phyloP scores from a whole-genome alignment of 2,329 filamentous ascomycete species.

The Nemania sp. region DNA sequence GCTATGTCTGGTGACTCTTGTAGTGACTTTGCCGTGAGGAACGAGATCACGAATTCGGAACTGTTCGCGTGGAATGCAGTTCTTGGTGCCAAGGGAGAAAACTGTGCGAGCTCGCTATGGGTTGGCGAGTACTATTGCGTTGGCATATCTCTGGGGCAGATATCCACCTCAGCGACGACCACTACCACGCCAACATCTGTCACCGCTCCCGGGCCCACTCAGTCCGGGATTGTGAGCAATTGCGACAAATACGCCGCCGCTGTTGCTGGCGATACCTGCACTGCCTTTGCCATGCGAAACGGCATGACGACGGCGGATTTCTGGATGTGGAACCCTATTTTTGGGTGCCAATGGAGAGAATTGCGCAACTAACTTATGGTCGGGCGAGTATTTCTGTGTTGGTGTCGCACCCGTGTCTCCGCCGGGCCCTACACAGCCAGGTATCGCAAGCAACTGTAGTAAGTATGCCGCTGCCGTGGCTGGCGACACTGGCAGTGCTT shows the following conservation, averaged over 20 bases:
- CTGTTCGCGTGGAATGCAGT: constrained; percentile 26
- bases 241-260: too few species aligned
- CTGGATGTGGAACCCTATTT: constrained; percentile 24
- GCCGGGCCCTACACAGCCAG: background rate
- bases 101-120: constrained; percentile 29
- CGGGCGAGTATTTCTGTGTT: constrained; percentile 32
- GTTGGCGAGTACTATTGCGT: constrained; percentile 28
- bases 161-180: too few species aligned
- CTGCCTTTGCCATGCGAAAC: background rate
- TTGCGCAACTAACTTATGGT: constrained; percentile 26
- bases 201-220: background rate
- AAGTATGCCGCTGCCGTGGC: too few species aligned
- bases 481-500: too few species aligned
- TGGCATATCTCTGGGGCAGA: too few species aligned
- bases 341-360: constrained; percentile 21
- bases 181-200: too few species aligned
- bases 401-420: too few species aligned
- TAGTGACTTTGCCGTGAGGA: background rate
- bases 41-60: background rate
- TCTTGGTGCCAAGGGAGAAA: constrained; percentile 17
- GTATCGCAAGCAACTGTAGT: too few species aligned
- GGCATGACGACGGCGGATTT: background rate
- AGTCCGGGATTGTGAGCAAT: too few species aligned
- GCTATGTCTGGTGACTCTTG: too few species aligned
- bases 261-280: too few species aligned